A percentile compares a stretch with the other conserved stretches of the same genome.
phyloP scores from a whole-genome alignment of 805 yeast genomes.

The Pichia cephalocereana region DNA sequence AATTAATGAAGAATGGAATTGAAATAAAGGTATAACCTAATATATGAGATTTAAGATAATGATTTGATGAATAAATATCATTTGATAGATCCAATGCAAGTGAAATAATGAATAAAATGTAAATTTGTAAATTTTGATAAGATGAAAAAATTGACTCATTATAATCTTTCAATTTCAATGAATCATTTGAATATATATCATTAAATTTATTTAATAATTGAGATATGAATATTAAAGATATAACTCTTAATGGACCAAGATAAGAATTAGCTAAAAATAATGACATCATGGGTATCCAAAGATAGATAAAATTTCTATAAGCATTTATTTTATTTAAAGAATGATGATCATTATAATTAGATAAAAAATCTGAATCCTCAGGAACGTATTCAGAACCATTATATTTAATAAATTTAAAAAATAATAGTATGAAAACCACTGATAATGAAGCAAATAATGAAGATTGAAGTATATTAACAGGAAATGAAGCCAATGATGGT shows the following conservation, averaged over 20 bases:
- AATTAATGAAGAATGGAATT: background rate
- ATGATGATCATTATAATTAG: too few relatives aligned
- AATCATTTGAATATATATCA: too few relatives aligned
- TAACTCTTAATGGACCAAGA: conserved; percentile 20
- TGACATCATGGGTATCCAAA: conserved; percentile 12
- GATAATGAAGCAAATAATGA: conserved; percentile 20
- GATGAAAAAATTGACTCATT: too few relatives aligned
- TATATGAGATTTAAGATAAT: background rate
- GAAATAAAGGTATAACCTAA: conserved; percentile 6
- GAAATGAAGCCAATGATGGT: background rate
- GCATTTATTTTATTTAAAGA: too few relatives aligned
- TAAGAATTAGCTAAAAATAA: conserved; percentile 17
- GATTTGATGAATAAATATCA: background rate
- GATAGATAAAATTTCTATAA: background rate
- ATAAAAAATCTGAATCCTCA: too few relatives aligned
- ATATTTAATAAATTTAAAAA: background rate
- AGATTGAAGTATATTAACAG: conserved; percentile 4
- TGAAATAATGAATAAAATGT: conserved; percentile 11
- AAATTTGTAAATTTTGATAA: conserved; percentile 5
- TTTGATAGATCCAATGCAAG: conserved; percentile 2
- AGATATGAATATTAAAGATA: conserved; percentile 18
- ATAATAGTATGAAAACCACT: conserved; percentile 3
- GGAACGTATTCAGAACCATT: too few relatives aligned
- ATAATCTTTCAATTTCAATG: too few relatives aligned
- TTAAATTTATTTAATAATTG: background rate